Base-by-base conservation (phyloP, 805 yeast species). In the Monosporozyma yasuniensis region DNA sequence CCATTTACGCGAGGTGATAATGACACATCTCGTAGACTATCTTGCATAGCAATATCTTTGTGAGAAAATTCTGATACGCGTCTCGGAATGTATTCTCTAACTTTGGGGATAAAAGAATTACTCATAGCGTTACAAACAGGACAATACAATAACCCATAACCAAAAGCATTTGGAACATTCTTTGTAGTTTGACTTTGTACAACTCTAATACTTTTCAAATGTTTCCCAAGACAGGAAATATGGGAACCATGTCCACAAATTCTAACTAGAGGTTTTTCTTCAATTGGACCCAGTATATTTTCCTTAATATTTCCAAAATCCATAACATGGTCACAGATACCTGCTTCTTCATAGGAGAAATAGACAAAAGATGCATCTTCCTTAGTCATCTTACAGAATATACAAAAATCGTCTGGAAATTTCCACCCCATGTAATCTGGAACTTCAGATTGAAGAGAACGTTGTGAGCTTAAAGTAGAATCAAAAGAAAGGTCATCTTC, bases 171-270 rank as follows among this genome's bases (percentile, higher is more conserved):
- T 0, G 96, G 95, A 4, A 82, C 72, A 46, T 90, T 87, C 61
- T 95, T 74, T 0, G 96, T 86, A 32, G 89, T 79, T 60, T 88
- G 95, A 16, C 75, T 79, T 56, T 77, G 80, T 14, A 83, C 74
- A 6, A 73, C 66, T 47, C 78, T 70, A 42, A 76, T 72, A n/a
- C 82, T 76, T 30, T 72, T 71, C 59, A 84, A 65, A 59, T 80
- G 86, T 51, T 80, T 80, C 48, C 78, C 66, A 59, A 83, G 84
- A 62, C 99, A 91, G 16, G 78, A 73, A 53, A 77, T 80, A 65
- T 91, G 99, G 82, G 91, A 84, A 1, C 96, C 95, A 67, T 91
- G 99, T 1, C 96, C 95, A 70, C 99, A 91, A 47, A 95, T 83
- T 45, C 62, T 56, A 19, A 63, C 37, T 3, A 63, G 59, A 14